Percentiles rank a stretch among this genome's conserved stretches.
Conservation (phyloP, 2,329 filamentous ascomycete species). For the Trichoderma semiorbis region DNA sequence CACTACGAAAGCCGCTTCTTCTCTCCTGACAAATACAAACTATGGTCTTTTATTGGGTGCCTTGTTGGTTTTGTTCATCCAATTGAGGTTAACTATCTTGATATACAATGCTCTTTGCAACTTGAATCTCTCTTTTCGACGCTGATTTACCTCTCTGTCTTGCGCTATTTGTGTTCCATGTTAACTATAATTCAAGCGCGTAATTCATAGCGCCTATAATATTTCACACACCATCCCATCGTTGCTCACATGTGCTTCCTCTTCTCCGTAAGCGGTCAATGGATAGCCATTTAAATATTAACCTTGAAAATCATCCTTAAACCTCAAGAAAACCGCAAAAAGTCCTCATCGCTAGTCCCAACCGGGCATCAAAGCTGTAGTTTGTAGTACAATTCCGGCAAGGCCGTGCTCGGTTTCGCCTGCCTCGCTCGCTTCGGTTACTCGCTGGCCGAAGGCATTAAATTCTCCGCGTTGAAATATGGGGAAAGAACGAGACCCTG, state of each 20-base stretch:
- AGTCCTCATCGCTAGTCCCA: neutral
- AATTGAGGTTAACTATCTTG: too few species aligned
- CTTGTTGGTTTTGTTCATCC: neutral
- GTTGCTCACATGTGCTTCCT: neutral
- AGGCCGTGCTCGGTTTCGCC: neutral
- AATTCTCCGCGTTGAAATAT: neutral
- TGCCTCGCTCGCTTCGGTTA: conserved; percentile 1
- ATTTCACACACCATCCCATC: neutral
- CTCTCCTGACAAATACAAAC: neutral
- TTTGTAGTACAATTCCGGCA: neutral
- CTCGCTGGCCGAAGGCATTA: neutral
- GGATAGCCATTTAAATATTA: neutral
- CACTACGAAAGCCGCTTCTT: neutral
- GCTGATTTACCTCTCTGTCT: neutral
- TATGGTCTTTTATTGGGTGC: neutral
- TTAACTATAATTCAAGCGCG: neutral
- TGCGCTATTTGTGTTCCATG: neutral
- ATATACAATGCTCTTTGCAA: neutral
- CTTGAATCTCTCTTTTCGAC: neutral
- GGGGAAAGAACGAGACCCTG: neutral
- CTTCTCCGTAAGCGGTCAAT: neutral
- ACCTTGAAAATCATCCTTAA: neutral
- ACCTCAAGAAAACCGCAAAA: neutral
- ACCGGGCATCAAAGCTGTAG: neutral
- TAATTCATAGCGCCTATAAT: neutral